Conservation (phyloP, 371 early-diverging fungal genomes). For the Mortierella sp. region DNA sequence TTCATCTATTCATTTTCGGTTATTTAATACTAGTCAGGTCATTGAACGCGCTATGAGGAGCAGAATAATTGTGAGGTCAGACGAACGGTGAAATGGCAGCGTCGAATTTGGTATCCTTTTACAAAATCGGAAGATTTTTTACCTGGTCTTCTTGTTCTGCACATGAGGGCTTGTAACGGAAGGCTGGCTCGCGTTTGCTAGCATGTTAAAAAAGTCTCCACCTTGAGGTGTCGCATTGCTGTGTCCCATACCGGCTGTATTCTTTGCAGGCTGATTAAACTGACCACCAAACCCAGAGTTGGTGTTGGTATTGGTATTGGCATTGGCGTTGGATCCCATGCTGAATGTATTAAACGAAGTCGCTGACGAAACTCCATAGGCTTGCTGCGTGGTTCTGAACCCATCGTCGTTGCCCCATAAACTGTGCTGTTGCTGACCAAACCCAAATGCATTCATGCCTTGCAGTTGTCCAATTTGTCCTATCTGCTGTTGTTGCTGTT, state of each 20-base stretch:
- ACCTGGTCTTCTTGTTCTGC: constrained; percentile 44
- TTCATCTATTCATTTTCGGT: too few relatives aligned
- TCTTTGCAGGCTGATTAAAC: too few relatives aligned
- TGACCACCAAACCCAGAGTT: constrained; percentile 13
- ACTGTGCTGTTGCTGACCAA: constrained; percentile 33
- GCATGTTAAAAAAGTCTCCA: constrained; percentile 41
- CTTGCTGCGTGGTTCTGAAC: constrained; percentile 44
- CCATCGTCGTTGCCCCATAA: constrained; percentile 44
- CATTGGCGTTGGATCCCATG: too few relatives aligned
- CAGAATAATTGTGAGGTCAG: neutral
- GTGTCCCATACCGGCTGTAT: neutral
- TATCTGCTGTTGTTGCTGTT: constrained; percentile 6
- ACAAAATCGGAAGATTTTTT: too few relatives aligned
- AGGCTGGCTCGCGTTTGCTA: constrained; percentile 27
- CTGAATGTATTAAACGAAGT: constrained; percentile 40
- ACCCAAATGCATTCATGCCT: constrained; percentile 45
- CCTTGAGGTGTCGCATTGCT: constrained; percentile 34
- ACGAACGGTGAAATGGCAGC: too few relatives aligned
- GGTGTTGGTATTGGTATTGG: constrained; percentile 1
- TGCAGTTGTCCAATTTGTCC: constrained; percentile 20
- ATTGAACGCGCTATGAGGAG: constrained; percentile 26
- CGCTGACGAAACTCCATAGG: constrained; percentile 7
- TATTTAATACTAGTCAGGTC: constrained; percentile 40
- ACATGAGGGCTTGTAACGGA: constrained; percentile 17
- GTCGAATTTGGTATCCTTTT: too few relatives aligned